Percentiles rank a stretch among this genome's conserved stretches.
Conservation (phyloP, 2,329 filamentous ascomycete genomes). For the Monilinia aucupariae region DNA sequence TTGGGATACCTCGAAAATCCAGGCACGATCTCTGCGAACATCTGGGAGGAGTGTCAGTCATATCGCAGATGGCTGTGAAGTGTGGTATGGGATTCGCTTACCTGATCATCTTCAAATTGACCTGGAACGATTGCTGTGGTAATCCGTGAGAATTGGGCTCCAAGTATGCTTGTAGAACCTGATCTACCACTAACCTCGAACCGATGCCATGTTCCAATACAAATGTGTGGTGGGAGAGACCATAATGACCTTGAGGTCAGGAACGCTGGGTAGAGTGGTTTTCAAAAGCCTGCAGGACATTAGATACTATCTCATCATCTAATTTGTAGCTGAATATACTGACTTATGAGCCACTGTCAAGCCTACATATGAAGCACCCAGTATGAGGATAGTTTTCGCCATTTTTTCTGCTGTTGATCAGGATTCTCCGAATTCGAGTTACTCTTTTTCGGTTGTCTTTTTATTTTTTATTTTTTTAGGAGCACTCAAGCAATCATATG, state of each 20-base stretch:
- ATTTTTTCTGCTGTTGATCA: slow-evolving; percentile 17
- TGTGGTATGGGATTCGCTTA: background rate
- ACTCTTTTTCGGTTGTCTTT: background rate
- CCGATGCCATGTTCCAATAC: slow-evolving; percentile 46
- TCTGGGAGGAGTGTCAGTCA: slow-evolving; percentile 17
- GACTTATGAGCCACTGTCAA: slow-evolving; percentile 46
- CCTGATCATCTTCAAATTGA: slow-evolving; percentile 40
- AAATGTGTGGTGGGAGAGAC: slow-evolving; percentile 48
- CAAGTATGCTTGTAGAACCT: background rate
- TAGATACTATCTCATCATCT: background rate
- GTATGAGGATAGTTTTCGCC: slow-evolving; percentile 42
- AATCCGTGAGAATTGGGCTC: background rate
- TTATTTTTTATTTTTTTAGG: background rate
- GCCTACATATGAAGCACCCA: slow-evolving; percentile 52
- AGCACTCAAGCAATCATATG: background rate
- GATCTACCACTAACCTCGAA: slow-evolving; percentile 35
- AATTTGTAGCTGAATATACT: background rate
- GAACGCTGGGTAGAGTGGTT: slow-evolving; percentile 36
- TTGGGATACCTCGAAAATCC: slow-evolving; percentile 45
- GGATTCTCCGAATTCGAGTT: background rate
- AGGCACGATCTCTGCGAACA: slow-evolving; percentile 39
- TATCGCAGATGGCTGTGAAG: no score
- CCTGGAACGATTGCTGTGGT: slow-evolving; percentile 38
- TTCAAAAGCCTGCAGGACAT: slow-evolving; percentile 39
- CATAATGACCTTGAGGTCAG: slow-evolving; percentile 48